phyloP scores from a whole-genome alignment of 805 yeast genomes.

The Scheffersomyces lignosus region DNA sequence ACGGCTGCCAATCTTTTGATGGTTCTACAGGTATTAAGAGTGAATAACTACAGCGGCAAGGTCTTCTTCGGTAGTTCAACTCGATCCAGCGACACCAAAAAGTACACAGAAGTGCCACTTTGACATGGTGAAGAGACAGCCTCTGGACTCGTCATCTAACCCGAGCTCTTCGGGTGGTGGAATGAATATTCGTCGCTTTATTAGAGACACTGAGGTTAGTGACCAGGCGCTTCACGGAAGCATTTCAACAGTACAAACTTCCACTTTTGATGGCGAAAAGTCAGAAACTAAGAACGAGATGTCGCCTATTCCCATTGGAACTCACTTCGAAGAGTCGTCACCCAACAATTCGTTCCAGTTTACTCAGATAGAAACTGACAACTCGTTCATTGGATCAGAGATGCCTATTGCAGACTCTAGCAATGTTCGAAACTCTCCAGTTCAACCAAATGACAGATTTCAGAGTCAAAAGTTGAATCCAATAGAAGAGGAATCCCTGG shows the following conservation, averaged over 20 bases:
- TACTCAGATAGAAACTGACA: too few relatives aligned
- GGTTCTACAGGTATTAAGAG: too few relatives aligned
- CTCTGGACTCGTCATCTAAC: constrained; percentile 21
- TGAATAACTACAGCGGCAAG: too few relatives aligned
- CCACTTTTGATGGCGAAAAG: constrained; percentile 1
- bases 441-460: not conserved
- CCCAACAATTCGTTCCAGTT: too few relatives aligned
- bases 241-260: constrained; percentile 16
- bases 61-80: not conserved
- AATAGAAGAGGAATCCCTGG: not conserved
- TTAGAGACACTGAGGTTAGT: constrained; percentile 28
- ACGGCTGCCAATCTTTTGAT: too few relatives aligned
- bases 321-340: not conserved
- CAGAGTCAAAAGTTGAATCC: not conserved
- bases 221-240: constrained; percentile 11
- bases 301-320: not conserved
- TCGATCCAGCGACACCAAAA: not conserved
- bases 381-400: too few relatives aligned
- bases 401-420: too few relatives aligned
- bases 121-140: constrained; percentile 2
- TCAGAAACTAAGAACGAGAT: not conserved
- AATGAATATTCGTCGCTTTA: constrained; percentile 25
- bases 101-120: not conserved
- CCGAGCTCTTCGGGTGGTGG: constrained; percentile 23
- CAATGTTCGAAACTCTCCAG: too few relatives aligned